Percentiles rank a stretch among this genome's conserved stretches.
phyloP scores from a whole-genome alignment of 2,329 filamentous ascomycete species.

The Bertia moriformis region DNA sequence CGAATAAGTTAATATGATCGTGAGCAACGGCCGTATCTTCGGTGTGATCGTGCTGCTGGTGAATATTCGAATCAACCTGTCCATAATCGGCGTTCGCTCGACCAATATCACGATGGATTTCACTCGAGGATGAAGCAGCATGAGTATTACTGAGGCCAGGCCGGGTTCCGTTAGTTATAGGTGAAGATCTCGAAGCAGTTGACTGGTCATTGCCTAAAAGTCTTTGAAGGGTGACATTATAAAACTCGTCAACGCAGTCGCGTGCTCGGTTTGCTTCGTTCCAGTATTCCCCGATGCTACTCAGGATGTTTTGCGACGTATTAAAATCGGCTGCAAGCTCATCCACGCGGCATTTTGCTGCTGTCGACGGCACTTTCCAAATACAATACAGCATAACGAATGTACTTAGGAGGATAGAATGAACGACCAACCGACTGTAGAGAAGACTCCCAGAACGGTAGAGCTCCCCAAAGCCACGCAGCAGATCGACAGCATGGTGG shows the following conservation, averaged over 20 bases:
- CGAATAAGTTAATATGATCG: not conserved
- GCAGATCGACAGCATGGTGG: slow-evolving; percentile 21
- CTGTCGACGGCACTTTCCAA: slow-evolving; percentile 25
- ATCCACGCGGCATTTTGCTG: slow-evolving; percentile 18
- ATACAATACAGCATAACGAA: slow-evolving; percentile 35
- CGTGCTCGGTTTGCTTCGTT: slow-evolving; percentile 28
- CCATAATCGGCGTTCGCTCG: not conserved
- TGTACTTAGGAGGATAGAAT: slow-evolving; percentile 29
- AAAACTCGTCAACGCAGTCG: slow-evolving; percentile 25
- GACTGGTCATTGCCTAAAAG: slow-evolving; percentile 5
- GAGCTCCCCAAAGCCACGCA: slow-evolving; percentile 23
- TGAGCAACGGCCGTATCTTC: not conserved
- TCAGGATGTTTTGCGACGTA: slow-evolving; percentile 27
- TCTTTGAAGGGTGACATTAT: slow-evolving; percentile 13
- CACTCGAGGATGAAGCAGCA: not conserved
- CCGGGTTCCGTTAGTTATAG: too few species aligned
- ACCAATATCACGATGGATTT: not conserved
- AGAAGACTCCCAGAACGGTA: slow-evolving; percentile 27
- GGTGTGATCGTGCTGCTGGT: too few species aligned
- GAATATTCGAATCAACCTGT: not conserved
- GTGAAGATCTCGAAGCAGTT: not conserved
- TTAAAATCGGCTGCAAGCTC: slow-evolving; percentile 24
- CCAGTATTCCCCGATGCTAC: slow-evolving; percentile 36
- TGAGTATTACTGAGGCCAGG: not conserved
- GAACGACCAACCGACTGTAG: slow-evolving; percentile 31